Conservation (phyloP, 1,284 basidiomycete genomes). For the Naganishia sp. region DNA sequence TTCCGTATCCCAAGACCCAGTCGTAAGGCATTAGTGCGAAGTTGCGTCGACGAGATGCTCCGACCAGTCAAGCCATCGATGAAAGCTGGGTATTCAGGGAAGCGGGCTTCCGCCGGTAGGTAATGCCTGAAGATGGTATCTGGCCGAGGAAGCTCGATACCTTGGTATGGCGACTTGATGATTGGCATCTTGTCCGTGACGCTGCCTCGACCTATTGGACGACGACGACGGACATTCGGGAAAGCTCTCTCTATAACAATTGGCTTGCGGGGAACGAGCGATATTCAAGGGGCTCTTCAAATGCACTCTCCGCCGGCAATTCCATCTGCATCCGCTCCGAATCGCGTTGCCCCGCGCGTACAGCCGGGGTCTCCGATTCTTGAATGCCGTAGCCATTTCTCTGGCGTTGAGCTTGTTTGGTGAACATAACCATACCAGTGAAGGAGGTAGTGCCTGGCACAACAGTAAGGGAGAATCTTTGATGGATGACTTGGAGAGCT, state of each 20-base stretch:
- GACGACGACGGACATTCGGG: neutral
- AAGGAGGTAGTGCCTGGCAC: no score
- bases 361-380: neutral
- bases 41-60: slow-evolving; percentile 18
- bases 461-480: no score
- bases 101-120: slow-evolving; percentile 1
- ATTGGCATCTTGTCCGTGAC: neutral
- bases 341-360: neutral
- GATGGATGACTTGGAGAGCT: no score
- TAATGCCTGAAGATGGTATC: slow-evolving; percentile 19
- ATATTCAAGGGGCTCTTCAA: no score
- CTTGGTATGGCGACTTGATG: slow-evolving; percentile 5
- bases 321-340: no score
- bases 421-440: no score
- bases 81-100: slow-evolving; percentile 26
- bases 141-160: neutral
- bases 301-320: neutral
- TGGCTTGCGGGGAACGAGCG: no score
- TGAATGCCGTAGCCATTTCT: neutral
- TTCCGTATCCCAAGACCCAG: slow-evolving; percentile 23
- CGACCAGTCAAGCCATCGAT: slow-evolving; percentile 28
- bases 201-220: neutral
- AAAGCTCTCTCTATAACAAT: neutral
- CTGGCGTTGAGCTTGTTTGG: no score
- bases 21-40: slow-evolving; percentile 29